phyloP scores from a whole-genome alignment of 768 basidiomycete species.

The Guyanaporus albipodus region DNA sequence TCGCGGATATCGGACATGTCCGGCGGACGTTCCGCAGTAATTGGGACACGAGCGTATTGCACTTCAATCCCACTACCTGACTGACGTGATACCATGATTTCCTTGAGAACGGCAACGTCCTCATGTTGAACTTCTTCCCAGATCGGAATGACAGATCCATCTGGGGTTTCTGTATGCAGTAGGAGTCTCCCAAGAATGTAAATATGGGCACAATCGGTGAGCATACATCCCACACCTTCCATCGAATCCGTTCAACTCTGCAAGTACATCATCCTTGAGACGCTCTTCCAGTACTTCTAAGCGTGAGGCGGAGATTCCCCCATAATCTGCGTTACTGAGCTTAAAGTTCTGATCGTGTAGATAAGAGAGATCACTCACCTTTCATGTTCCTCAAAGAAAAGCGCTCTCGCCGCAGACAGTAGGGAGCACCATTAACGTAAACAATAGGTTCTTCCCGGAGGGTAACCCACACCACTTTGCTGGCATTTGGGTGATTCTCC shows the following conservation, averaged over 20 bases:
- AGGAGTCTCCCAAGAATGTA: slow-evolving; percentile 50
- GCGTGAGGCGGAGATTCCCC: slow-evolving; percentile 88
- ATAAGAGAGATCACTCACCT: slow-evolving; percentile 39
- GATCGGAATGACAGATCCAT: slow-evolving; percentile 86
- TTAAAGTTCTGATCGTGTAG: neutral
- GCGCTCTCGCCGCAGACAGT: slow-evolving; percentile 81
- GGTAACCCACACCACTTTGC: slow-evolving; percentile 82
- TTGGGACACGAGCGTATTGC: slow-evolving; percentile 80
- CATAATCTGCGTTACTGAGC: slow-evolving; percentile 63
- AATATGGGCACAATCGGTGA: neutral
- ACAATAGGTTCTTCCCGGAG: slow-evolving; percentile 91
- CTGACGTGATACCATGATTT: slow-evolving; percentile 71
- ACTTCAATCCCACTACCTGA: slow-evolving; percentile 53
- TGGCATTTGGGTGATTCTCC: slow-evolving; percentile 52
- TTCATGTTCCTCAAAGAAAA: slow-evolving; percentile 94
- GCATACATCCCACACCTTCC: slow-evolving; percentile 55
- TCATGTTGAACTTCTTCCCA: slow-evolving; percentile 84
- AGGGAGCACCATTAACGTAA: slow-evolving; percentile 90
- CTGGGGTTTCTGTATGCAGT: slow-evolving; percentile 83
- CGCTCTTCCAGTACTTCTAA: slow-evolving; percentile 90
- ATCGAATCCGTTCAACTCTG: slow-evolving; percentile 79
- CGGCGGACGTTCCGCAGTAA: slow-evolving; percentile 84
- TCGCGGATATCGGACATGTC: slow-evolving; percentile 73
- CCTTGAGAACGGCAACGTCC: slow-evolving; percentile 78
- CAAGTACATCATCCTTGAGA: slow-evolving; percentile 79